Conservation (phyloP, 345 rosid species). For the Raphanus raphanistrum region DNA sequence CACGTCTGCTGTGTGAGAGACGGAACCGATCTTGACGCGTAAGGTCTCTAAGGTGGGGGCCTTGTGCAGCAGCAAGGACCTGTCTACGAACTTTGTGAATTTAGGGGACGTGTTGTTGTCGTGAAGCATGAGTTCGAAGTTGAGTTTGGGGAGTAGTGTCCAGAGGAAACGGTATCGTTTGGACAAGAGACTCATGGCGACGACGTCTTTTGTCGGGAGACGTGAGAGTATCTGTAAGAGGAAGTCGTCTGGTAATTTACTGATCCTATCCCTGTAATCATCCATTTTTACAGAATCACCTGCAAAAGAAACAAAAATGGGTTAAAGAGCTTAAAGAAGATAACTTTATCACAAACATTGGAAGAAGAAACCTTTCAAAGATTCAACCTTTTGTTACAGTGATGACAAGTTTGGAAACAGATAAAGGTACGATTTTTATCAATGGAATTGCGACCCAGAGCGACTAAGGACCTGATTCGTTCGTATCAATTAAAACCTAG, state of each 20-base stretch:
- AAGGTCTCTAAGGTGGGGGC: slow-evolving; percentile 19
- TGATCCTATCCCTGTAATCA: slow-evolving; percentile 23
- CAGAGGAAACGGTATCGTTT: slow-evolving; percentile 33
- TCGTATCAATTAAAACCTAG: background rate
- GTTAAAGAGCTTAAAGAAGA: background rate
- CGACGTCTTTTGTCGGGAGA: slow-evolving; percentile 31
- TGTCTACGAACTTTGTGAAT: slow-evolving; percentile 29
- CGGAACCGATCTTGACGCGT: slow-evolving; percentile 24
- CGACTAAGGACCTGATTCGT: background rate
- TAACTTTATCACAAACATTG: background rate
- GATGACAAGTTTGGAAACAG: too few relatives aligned
- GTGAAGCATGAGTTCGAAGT: slow-evolving; percentile 28
- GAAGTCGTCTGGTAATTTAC: slow-evolving; percentile 38
- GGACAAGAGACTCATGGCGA: slow-evolving; percentile 26
- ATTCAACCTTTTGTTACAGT: background rate
- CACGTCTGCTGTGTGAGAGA: background rate
- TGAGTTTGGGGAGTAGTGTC: slow-evolving; percentile 30
- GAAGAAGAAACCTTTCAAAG: background rate
- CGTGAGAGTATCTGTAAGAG: slow-evolving; percentile 31
- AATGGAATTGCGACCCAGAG: background rate
- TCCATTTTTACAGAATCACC: background rate
- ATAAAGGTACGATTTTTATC: background rate
- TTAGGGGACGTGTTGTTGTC: background rate
- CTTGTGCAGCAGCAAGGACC: slow-evolving; percentile 35
- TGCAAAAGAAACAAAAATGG: background rate